Percentiles rank a stretch among this genome's conserved stretches.
phyloP scores from a whole-genome alignment of 345 rosid genomes.

The Microthlaspi erraticum region DNA sequence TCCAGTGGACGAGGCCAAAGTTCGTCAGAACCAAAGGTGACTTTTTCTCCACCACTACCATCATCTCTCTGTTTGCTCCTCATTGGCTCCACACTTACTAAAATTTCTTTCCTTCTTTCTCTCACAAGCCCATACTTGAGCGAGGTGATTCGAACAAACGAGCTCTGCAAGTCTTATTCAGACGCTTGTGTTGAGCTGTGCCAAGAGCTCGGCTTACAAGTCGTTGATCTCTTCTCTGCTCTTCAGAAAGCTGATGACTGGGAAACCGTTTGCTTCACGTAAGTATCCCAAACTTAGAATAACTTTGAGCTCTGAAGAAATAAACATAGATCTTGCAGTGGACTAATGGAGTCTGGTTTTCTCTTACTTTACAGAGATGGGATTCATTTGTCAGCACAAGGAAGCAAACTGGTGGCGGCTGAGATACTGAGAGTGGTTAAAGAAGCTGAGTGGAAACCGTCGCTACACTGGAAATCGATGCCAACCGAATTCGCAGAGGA shows the following conservation, averaged over 20 bases:
- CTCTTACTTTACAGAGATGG: conserved; percentile 62
- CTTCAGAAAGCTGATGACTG: conserved; percentile 67
- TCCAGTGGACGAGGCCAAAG: conserved; percentile 86
- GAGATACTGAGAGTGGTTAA: conserved; percentile 82
- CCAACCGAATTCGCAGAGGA: conserved; percentile 82
- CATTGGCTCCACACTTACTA: background rate
- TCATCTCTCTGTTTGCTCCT: background rate
- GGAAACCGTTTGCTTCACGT: conserved; percentile 82
- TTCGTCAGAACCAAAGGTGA: conserved; percentile 68
- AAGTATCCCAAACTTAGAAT: conserved; percentile 41
- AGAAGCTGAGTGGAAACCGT: conserved; percentile 87
- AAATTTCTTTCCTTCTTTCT: background rate
- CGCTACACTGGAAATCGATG: conserved; percentile 92
- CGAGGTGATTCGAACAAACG: conserved; percentile 83
- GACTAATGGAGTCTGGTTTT: background rate
- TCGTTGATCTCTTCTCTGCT: conserved; percentile 75
- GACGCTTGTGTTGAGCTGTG: conserved; percentile 84
- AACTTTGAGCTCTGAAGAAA: conserved; percentile 4
- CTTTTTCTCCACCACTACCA: conserved; percentile 12
- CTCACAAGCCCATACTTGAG: conserved; percentile 65
- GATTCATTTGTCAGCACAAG: conserved; percentile 82
- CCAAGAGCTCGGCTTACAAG: conserved; percentile 70
- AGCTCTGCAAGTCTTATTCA: conserved; percentile 75
- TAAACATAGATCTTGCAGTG: background rate
- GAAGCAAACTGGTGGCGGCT: conserved; percentile 81